These are phyloP conservation scores for Penicillium brevicompactum DNA, from an alignment of 2,329 filamentous ascomycete genomes.

Conservation along the genomic window DNA sequence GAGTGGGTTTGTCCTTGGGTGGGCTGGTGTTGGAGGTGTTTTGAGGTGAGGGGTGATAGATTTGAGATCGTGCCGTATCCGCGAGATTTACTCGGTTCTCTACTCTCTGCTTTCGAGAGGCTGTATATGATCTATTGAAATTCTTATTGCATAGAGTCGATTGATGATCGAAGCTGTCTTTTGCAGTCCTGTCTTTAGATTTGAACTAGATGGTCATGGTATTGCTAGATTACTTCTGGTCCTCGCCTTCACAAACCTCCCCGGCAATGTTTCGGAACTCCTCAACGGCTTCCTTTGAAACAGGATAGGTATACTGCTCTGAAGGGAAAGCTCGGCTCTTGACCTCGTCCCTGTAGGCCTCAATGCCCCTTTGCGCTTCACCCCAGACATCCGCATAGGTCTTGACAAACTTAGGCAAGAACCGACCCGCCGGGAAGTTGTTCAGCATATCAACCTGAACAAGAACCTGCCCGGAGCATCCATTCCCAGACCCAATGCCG, in stretches of 20 bases:
- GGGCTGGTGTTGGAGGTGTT: conserved; percentile 51
- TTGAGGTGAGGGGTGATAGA: conserved; percentile 37
- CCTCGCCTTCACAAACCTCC: conserved; percentile 2
- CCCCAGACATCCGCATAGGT: conserved; percentile 89
- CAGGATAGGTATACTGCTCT: conserved; percentile 85
- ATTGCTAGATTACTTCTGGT: not conserved
- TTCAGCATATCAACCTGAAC: conserved; percentile 97
- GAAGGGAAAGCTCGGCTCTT: conserved; percentile 81
- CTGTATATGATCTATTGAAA: conserved; percentile 7
- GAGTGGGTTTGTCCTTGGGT: conserved; percentile 51
- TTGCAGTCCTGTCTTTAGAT: not conserved
- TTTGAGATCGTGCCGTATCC: not conserved
- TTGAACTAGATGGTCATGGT: not conserved
- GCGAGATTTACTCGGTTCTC: not conserved
- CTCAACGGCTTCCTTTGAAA: conserved; percentile 71
- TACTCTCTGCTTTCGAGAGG: not conserved
- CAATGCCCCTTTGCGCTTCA: conserved; percentile 74
- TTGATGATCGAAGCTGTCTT: not conserved
- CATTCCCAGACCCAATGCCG: conserved; percentile 89
- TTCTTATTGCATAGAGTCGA: not conserved
- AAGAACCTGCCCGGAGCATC: conserved; percentile 88
- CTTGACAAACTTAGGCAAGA: conserved; percentile 94
- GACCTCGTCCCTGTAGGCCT: conserved; percentile 81
- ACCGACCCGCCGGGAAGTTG: conserved; percentile 85
- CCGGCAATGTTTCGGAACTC: conserved; percentile 63